Conservation (phyloP, 352 stramenopile species). For the Phytophthora citricola region DNA sequence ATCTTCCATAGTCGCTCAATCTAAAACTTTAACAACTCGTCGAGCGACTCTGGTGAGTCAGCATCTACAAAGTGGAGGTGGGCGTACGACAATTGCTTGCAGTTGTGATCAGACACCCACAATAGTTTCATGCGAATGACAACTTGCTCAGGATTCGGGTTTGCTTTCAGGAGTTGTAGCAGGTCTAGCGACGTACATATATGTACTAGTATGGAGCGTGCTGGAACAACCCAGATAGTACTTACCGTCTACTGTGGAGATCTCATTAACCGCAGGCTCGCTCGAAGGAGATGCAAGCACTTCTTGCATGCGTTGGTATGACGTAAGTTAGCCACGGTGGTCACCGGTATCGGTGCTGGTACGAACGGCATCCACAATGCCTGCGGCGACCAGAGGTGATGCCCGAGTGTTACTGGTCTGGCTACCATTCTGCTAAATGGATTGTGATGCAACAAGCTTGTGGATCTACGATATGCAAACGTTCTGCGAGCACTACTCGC, state of each 20-base stretch:
- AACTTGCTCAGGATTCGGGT: constrained; percentile 2
- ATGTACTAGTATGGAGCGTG: no score
- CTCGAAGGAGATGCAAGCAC: not conserved
- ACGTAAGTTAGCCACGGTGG: not conserved
- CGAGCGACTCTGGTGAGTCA: not conserved
- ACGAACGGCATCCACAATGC: not conserved
- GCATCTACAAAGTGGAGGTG: constrained; percentile 3
- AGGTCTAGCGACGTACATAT: not conserved
- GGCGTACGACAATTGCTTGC: not conserved
- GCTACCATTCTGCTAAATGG: no score
- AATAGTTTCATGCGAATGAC: constrained; percentile 2
- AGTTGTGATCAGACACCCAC: not conserved
- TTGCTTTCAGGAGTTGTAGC: not conserved
- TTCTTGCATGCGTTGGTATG: constrained; percentile 1
- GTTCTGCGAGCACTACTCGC: no score
- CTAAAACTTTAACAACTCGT: not conserved
- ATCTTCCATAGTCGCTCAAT: not conserved
- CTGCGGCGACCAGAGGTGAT: no score
- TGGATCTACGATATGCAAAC: no score
- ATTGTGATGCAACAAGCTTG: no score
- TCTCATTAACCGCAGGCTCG: not conserved
- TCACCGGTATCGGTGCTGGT: not conserved
- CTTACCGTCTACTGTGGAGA: not conserved
- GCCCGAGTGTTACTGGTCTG: no score
- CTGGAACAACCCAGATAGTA: not conserved